Conservation (phyloP, 371 early-diverging fungal species). For the Mycotypha africana region DNA sequence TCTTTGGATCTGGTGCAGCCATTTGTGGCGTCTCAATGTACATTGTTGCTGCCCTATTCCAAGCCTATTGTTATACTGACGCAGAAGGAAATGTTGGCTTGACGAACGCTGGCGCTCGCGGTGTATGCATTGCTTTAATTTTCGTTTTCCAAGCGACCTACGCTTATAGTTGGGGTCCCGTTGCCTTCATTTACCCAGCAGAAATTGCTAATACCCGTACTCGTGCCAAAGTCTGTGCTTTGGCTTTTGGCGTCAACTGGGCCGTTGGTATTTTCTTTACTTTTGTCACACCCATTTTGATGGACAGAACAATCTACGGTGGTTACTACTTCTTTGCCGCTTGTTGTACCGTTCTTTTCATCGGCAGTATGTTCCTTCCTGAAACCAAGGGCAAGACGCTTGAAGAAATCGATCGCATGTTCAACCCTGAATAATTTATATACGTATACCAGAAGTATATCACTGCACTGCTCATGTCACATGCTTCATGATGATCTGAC, state of each 20-base stretch:
- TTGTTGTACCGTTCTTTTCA: conserved; percentile 27
- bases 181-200: conserved; percentile 61
- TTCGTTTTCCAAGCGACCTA: conserved; percentile 47
- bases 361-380: conserved; percentile 41
- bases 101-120: conserved; percentile 22
- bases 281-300: conserved; percentile 38
- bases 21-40: conserved; percentile 40
- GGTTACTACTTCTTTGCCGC: conserved; percentile 55
- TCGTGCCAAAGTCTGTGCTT: conserved; percentile 36
- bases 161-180: conserved; percentile 55
- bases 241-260: conserved; percentile 64
- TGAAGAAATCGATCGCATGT: conserved; percentile 55
- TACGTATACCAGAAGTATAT: too few species aligned
- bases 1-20: conserved; percentile 34
- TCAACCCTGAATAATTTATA: conserved; percentile 36
- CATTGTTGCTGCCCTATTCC: conserved; percentile 38
- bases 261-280: conserved; percentile 44
- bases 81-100: conserved; percentile 23
- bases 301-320: conserved; percentile 52
- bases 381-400: conserved; percentile 56
- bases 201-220: conserved; percentile 56
- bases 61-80: conserved; percentile 21
- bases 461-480: too few species aligned
- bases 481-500: too few species aligned
- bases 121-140: conserved; percentile 36